phyloP scores from a whole-genome alignment of 2,329 filamentous ascomycete species.

The Ophiocordyceps sinensis region DNA sequence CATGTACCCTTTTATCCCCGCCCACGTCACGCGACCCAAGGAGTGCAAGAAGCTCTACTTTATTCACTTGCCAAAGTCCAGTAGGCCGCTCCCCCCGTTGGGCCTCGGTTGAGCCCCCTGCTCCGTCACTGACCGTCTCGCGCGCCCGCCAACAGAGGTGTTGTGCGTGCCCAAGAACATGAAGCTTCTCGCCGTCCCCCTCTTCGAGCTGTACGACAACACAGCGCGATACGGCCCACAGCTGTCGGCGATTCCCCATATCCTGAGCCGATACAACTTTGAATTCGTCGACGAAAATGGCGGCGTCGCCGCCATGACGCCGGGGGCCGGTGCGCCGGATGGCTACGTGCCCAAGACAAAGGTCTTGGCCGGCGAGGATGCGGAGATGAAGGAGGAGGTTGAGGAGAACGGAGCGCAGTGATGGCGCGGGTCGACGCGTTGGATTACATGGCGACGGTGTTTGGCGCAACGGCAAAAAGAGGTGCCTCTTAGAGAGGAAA shows the following conservation, averaged over 20 bases:
- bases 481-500: constrained; percentile 4
- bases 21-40: constrained; percentile 90
- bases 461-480: constrained; percentile 14
- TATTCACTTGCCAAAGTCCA: constrained; percentile 83
- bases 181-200: constrained; percentile 91
- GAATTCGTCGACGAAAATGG: constrained; percentile 93
- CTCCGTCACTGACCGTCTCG: constrained; percentile 1
- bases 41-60: constrained; percentile 99
- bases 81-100: constrained; percentile 32
- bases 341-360: constrained; percentile 49
- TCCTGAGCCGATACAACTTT: constrained; percentile 91
- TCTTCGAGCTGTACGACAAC: constrained; percentile 98
- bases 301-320: constrained; percentile 72
- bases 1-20: constrained; percentile 97
- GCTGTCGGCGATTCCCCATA: constrained; percentile 87
- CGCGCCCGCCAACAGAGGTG: constrained; percentile 46
- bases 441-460: constrained; percentile 20
- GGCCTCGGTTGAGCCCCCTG: too few species aligned
- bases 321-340: constrained; percentile 47
- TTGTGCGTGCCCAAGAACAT: constrained; percentile 98
- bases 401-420: constrained; percentile 26
- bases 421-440: constrained; percentile 6
- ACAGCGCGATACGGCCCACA: constrained; percentile 89
- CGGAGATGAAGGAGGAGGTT: constrained; percentile 46
- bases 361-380: constrained; percentile 48